Evolutionary conservation across 768 basidiomycete species (phyloP), one percentile per base, ranked within the genome.

Genomic region (Leccinellum rugosiceps): DNA sequence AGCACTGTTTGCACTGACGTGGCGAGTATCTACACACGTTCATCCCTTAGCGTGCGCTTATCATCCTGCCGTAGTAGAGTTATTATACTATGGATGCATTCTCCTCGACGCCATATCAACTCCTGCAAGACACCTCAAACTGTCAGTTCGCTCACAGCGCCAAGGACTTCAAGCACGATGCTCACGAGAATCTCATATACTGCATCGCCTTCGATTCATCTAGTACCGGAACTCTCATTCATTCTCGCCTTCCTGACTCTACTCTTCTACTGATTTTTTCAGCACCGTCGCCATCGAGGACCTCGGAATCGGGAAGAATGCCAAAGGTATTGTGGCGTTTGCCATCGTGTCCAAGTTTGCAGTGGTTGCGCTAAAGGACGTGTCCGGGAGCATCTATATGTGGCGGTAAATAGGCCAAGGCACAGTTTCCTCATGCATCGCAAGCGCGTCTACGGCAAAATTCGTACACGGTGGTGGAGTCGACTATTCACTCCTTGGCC

Each of bases 381-480:
- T 86, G 17, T 69, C 79, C 5, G 77, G 75, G 5, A 81, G 88
- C 70, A 87, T 47, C 77, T 98, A 8, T 98, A 93, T 66, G 93
- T 97, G 35, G 84, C 90, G 0, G 79, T 91, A 3, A 91, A 98
- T 70, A 86, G 94, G 87, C 89, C 2, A 85, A 88, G 63, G 94
- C 92, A 2, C 84, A 86, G 58, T 98, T 99, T 78, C 97, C 97
- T 3, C 97, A 97, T 67, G 87, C 90, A 3, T 87, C 87, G 0
- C 85, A 83, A 3, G 87, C 90, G 2, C 79, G 81, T 34, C 80
- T 97, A 15, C 82, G 86, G 8, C 93, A 95, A 75, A 94, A 96
- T 68, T 90, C 92, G 6, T 98, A 99, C 70, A 99, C 97, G 10
- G 86, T 99, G 64, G 88, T 99, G 58, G 94, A 98, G 73, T 90